A percentile compares a stretch with the other conserved stretches of the same genome.
These are phyloP conservation scores for Cystofilobasidium bisporidii DNA, from an alignment of 768 basidiomycete species.

Conservation along the genomic window DNA sequence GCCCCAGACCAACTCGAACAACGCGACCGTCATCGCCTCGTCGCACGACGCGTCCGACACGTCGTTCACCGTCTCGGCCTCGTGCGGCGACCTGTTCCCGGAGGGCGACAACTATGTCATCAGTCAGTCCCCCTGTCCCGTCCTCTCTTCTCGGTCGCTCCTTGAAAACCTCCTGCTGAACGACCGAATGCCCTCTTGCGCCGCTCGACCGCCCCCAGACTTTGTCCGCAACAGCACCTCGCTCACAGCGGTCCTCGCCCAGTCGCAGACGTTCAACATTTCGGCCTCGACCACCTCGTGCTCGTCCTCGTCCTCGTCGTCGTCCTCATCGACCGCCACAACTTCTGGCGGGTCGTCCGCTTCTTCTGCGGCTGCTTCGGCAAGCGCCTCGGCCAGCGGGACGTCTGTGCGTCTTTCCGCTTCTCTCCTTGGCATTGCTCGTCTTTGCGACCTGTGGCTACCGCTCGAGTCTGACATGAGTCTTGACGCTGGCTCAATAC, in stretches of 20 bases:
- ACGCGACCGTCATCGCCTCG: neutral
- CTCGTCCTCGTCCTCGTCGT: neutral
- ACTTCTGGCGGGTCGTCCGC: too few relatives aligned
- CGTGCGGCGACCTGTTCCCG: neutral
- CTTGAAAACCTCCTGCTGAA: neutral
- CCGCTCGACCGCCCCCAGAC: neutral
- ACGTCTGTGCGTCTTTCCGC: neutral
- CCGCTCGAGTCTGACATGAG: too few relatives aligned
- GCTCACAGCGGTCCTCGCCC: neutral
- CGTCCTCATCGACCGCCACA: neutral
- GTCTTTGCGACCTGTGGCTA: too few relatives aligned
- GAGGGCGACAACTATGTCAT: constrained; percentile 3
- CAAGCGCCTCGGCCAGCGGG: neutral
- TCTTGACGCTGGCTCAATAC: too few relatives aligned
- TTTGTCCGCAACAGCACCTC: neutral
- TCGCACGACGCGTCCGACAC: neutral
- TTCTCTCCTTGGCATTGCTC: neutral
- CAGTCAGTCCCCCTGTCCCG: neutral
- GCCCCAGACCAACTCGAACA: constrained; percentile 3
- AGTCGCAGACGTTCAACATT: constrained; percentile 11
- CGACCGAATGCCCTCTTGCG: too few relatives aligned
- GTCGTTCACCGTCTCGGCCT: constrained; percentile 3
- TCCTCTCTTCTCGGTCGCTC: neutral
- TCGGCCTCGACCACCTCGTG: neutral
- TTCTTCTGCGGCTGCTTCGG: neutral